These are phyloP conservation scores for Tylopilus plumbeoviolaceoides DNA, from an alignment of 768 basidiomycete genomes.

Conservation along the genomic window DNA sequence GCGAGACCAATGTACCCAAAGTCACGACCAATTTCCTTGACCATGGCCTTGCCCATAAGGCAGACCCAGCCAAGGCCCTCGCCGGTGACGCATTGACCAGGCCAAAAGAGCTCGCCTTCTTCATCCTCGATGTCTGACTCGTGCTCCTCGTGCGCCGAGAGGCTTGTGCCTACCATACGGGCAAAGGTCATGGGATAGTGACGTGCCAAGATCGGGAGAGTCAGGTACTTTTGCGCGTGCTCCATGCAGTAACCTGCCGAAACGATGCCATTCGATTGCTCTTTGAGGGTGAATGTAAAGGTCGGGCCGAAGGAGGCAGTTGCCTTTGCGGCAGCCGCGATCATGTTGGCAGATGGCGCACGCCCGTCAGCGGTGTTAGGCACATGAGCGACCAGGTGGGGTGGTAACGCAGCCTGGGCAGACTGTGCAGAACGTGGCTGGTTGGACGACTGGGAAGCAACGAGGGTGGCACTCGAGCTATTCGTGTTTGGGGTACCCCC, in stretches of 20 bases:
- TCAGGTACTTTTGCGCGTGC: constrained; percentile 51
- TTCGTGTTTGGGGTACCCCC: constrained; percentile 49
- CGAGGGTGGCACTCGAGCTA: constrained; percentile 21
- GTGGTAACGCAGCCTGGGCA: constrained; percentile 39
- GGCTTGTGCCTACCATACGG: constrained; percentile 63
- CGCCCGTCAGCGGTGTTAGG: constrained; percentile 29
- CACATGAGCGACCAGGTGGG: constrained; percentile 31
- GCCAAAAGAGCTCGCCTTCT: constrained; percentile 85
- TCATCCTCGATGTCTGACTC: constrained; percentile 84
- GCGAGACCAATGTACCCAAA: constrained; percentile 70
- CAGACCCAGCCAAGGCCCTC: constrained; percentile 88
- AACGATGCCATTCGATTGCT: constrained; percentile 35
- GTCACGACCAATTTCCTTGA: constrained; percentile 73
- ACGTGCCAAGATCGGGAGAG: constrained; percentile 61
- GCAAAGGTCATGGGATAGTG: constrained; percentile 75
- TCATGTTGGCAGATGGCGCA: constrained; percentile 25
- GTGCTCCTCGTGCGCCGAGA: constrained; percentile 63
- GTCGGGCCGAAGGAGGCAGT: constrained; percentile 27
- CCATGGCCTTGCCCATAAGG: constrained; percentile 82
- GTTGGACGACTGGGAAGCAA: constrained; percentile 24
- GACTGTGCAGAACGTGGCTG: constrained; percentile 26
- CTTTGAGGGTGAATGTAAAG: constrained; percentile 25
- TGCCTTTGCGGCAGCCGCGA: constrained; percentile 30
- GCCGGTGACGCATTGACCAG: constrained; percentile 64
- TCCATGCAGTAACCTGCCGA: constrained; percentile 42